These are phyloP conservation scores for Exophiala aquamarina DNA, from an alignment of 2,329 filamentous ascomycete genomes.

Conservation along the genomic window DNA sequence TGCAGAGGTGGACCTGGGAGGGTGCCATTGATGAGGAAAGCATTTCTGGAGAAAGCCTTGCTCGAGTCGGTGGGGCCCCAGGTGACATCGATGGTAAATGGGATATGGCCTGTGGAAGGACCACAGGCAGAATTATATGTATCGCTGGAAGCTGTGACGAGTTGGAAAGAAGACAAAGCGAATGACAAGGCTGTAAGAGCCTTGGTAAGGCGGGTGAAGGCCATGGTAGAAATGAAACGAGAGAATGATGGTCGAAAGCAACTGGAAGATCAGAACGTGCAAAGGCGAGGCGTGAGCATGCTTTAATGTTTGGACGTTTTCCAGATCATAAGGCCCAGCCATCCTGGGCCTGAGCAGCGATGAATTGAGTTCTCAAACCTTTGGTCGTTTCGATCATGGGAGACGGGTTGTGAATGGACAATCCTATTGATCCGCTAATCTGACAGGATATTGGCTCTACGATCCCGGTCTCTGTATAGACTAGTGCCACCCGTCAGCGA, in stretches of 20 bases:
- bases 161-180: not conserved
- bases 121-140: not conserved
- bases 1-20: constrained; percentile 74
- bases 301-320: no score
- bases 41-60: constrained; percentile 43
- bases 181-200: constrained; percentile 1
- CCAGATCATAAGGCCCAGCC: no score
- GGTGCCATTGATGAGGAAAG: constrained; percentile 72
- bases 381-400: no score
- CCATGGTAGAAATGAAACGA: not conserved
- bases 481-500: no score
- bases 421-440: no score
- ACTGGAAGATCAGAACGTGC: not conserved
- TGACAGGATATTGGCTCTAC: no score
- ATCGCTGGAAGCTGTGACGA: not conserved
- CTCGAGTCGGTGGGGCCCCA: constrained; percentile 42
- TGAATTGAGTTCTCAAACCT: no score
- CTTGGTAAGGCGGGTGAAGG: not conserved
- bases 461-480: no score
- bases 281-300: not conserved
- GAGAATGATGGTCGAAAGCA: not conserved
- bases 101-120: constrained; percentile 21
- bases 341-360: no score
- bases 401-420: no score
- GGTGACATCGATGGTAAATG: constrained; percentile 35